phyloP scores from a whole-genome alignment of 2,329 filamentous ascomycete species.

The Colletotrichum sp. region DNA sequence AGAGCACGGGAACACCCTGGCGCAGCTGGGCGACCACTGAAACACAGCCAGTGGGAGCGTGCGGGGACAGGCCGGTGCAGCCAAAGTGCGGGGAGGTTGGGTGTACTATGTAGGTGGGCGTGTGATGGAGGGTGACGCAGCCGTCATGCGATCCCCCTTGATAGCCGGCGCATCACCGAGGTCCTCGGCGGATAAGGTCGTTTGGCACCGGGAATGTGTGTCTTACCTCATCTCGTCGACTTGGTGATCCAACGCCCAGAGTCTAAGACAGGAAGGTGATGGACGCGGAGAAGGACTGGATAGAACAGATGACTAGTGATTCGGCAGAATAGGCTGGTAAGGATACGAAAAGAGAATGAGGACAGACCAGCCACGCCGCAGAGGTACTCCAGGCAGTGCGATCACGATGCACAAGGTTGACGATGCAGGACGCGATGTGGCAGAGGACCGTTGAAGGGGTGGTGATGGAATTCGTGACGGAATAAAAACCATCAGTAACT shows the following conservation, averaged over 20 bases:
- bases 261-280: background rate
- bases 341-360: background rate
- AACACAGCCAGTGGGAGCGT: slow-evolving; percentile 20
- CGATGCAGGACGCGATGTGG: background rate
- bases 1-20: slow-evolving; percentile 21
- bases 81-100: slow-evolving; percentile 19
- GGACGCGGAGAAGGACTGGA: background rate
- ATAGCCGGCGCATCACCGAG: background rate
- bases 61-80: slow-evolving; percentile 12
- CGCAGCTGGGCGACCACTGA: slow-evolving; percentile 4
- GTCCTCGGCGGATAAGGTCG: background rate
- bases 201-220: background rate
- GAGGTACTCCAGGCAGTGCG: background rate
- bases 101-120: background rate
- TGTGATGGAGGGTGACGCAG: slow-evolving; percentile 18
- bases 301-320: background rate
- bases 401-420: background rate
- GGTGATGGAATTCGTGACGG: background rate
- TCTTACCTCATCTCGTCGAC: slow-evolving; percentile 17
- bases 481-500: background rate
- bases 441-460: background rate
- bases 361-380: background rate
- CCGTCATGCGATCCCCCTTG: slow-evolving; percentile 18
- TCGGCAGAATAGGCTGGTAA: background rate
- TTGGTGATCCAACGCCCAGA: background rate